Base-by-base conservation (phyloP, 495 filamentous ascomycete species). In the Pseudomonodictys pantanalensis region DNA sequence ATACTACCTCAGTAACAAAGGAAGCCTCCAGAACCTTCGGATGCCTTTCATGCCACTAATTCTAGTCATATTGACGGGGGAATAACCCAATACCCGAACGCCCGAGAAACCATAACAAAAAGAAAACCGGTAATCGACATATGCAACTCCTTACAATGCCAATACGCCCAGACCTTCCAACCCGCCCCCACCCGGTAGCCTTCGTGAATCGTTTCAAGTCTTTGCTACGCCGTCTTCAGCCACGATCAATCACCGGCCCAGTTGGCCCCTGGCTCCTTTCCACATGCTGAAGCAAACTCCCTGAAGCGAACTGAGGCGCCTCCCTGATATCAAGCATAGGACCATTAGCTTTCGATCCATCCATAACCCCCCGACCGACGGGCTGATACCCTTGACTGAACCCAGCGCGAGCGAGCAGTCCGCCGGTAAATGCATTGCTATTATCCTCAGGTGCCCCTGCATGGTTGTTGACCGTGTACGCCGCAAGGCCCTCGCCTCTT, bases 281-380 rank as follows among this genome's bases (percentile, higher is more conserved):
- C 30, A 75, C 70, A 3, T 59, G 51, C 18, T 69, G 69, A 28
- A 85, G 72, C 48, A 86, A 55, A 69, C 82, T 86, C 4, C 82
- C 82, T 50, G 77, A 74, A 7, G 72, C 78, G 64, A 85, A 86
- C 18, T 74, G 72, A 26, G 75, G 79, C 18, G 72, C 66, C 15
- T 76, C 76, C 10, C 72, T 72, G 62, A 85, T 58, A 64, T 85
- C 81, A 22, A 86, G 65, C 78, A 86, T 75, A 25, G 82, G 82
- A 38, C 75, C 78, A 7, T 74, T 73, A 6, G 79, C 79, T 28
- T 76, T 74, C 47, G 78, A 73, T 8, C 81, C 80, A 4, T 77
- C 81, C 46, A 76, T 78, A 1, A 83, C 74, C 0, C 82, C 83
- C 18, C 78, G 76, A 2, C 83, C 81, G 1, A 64, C 67, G 20